phyloP scores from a whole-genome alignment of 1,139 yeast species.

The Taphrina wiesneri region DNA sequence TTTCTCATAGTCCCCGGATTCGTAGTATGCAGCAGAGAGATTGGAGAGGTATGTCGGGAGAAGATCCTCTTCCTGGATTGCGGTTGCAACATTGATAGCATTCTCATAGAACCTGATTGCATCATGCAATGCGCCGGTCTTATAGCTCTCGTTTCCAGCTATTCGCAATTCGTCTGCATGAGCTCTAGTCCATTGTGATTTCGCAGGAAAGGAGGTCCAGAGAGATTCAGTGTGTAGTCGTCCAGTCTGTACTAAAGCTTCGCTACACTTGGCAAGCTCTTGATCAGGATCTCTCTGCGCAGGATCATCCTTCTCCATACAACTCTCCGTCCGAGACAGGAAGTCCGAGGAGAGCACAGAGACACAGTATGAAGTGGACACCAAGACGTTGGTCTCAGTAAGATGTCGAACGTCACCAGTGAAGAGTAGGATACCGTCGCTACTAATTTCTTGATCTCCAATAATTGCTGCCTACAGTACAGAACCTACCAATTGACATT shows the following conservation, averaged over 20 bases:
- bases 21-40: conserved; percentile 29
- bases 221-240: conserved; percentile 9
- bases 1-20: conserved; percentile 29
- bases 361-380: background rate
- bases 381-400: background rate
- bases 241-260: conserved; percentile 15
- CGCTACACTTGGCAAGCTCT: conserved; percentile 15
- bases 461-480: no score
- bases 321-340: background rate
- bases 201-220: conserved; percentile 10
- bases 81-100: conserved; percentile 20
- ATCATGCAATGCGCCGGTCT: conserved; percentile 17
- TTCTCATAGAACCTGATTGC: conserved; percentile 21
- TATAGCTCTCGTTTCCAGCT: conserved; percentile 32
- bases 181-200: conserved; percentile 13
- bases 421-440: no score
- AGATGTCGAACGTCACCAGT: background rate
- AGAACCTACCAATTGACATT: no score
- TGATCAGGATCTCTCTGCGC: background rate
- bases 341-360: background rate
- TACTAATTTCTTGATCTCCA: no score
- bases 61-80: background rate
- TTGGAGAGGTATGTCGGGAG: conserved; percentile 23
- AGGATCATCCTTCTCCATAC: conserved; percentile 6
- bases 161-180: conserved; percentile 22